Percentiles rank a stretch among this genome's conserved stretches.
Evolutionary conservation across 352 stramenopile genomes (phyloP).

Genomic region (Phytophthora meadii): DNA sequence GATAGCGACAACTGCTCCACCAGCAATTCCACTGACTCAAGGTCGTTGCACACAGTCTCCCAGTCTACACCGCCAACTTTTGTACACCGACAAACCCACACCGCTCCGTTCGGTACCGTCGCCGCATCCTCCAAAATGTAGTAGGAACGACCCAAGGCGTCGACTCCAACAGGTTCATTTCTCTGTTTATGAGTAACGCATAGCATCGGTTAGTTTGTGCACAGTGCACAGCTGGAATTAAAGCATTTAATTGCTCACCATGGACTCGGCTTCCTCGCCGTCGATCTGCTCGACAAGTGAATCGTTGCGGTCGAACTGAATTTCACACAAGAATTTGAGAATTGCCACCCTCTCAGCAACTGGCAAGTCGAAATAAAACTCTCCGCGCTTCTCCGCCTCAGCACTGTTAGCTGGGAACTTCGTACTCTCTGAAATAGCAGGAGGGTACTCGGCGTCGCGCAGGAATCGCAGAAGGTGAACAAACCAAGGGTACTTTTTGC

Average conservation of each 20-base stretch:
- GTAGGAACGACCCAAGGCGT: constrained; percentile 59
- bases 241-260: constrained; percentile 29
- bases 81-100: constrained; percentile 69
- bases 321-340: constrained; percentile 70
- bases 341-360: constrained; percentile 52
- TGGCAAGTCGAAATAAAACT: constrained; percentile 56
- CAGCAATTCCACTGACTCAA: constrained; percentile 59
- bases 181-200: constrained; percentile 35
- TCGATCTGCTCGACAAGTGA: constrained; percentile 62
- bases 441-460: constrained; percentile 36
- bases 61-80: constrained; percentile 47
- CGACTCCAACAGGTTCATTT: constrained; percentile 53
- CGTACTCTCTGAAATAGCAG: constrained; percentile 21
- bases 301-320: constrained; percentile 74
- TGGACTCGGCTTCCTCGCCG: constrained; percentile 54
- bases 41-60: constrained; percentile 69
- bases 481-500: constrained; percentile 57
- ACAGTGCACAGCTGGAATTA: background rate
- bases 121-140: constrained; percentile 70
- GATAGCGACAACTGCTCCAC: constrained; percentile 60
- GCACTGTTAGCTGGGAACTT: constrained; percentile 27
- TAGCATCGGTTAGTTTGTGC: background rate
- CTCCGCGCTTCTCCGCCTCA: constrained; percentile 29
- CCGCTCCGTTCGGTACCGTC: constrained; percentile 53
- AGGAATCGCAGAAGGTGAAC: constrained; percentile 59